Evolutionary conservation across 805 yeast genomes (phyloP), one percentile per base, ranked within the genome.

Genomic region (Grigorovia transvaalensis): DNA sequence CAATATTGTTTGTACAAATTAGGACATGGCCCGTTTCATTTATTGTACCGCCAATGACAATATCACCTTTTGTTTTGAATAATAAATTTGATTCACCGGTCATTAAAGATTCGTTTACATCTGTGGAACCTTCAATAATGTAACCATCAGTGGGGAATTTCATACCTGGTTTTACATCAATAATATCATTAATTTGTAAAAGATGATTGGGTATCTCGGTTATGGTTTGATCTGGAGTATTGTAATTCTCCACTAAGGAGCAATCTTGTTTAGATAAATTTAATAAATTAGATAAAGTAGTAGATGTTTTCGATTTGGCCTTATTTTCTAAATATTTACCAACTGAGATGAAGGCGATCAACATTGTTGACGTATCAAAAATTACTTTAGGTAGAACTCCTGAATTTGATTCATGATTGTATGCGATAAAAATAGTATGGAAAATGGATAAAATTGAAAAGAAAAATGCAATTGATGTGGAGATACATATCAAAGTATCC

Each of bases 221-320:
- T 2, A 23, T 27, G 3, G 18, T 19, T 42, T 44, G 35, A 2
- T 45, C 40, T 4, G 47, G 20, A 4, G 29, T 19, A 38, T 63
- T 56, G 1, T 50, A 23, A 4, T 56, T 47, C 3, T 61, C 60
- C 9, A 86, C 70, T 27, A 90, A 80, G 0, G 76, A 69, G 57
- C 97, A 90, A 2, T 76, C 73, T 1, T 87, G 75, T 1, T 99
- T 97, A 0, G 95, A 78, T 51, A 93, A 71, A 2, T 90, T 82
- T 46, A 95, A 74, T 45, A 93, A 74, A 57, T 82, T 80, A 0
- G 96, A 84, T 44, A 93, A 74, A 0, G 98, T 95, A 2, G 87
- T 78, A 0, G 97, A 87, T 0, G 98, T 93, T 53, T 86, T 88
- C 4, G 98, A 96, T 63, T 93, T 88, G 1, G 99, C 98, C 56